Evolutionary conservation across 202 grass and related monocot species (phyloP), one percentile per base, ranked within the genome.

Genomic region (Cymbopogon flexuosus): DNA sequence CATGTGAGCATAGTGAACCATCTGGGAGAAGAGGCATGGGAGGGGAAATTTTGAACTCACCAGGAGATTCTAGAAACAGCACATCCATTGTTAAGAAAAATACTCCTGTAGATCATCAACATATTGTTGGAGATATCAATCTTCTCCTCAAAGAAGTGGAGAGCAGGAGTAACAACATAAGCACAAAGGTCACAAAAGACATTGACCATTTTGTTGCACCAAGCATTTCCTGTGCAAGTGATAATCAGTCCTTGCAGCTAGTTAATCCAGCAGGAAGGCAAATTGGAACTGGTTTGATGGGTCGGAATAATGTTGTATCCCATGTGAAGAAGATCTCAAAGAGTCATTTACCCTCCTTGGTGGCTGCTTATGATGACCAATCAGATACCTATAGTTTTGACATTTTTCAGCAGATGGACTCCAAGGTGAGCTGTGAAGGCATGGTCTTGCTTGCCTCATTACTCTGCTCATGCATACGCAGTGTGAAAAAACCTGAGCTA

Each of bases 401-500:
- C 36, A 93, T 87, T 83, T 88, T 93, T 80, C 76, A 86, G 68
- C 81, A 84, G 37, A 77, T 52, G 30, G 88, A 84, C 56, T 82
- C 72, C 56, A 88, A 93, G 72, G 68, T 84, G 49, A 91, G 81
- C 35, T 93, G 92, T 68, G 95, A 94, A 87, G 96, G 92, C 46
- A 98, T 98, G 96, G 92, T 93, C 60, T 84, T 98, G 82, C 90
- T 98, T 78, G 96, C 96, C 10, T 95, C 96, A 35, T 85, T 95
- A 71, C 87, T 98, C 15, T 98, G 96, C 84, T 95, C 96, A 15
- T 98, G 90, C 63, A 94, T 98, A 73, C 85, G 96, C 75, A 98
- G 87, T 86, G 88, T 98, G 39, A 98, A 98, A 80, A 93, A 98
- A 75, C 88, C 92, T 64, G 86, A 98, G 73, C 81, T 98, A 47